Evolutionary conservation across 352 stramenopile genomes (phyloP).

Genomic region (Pythium sukuiense): DNA sequence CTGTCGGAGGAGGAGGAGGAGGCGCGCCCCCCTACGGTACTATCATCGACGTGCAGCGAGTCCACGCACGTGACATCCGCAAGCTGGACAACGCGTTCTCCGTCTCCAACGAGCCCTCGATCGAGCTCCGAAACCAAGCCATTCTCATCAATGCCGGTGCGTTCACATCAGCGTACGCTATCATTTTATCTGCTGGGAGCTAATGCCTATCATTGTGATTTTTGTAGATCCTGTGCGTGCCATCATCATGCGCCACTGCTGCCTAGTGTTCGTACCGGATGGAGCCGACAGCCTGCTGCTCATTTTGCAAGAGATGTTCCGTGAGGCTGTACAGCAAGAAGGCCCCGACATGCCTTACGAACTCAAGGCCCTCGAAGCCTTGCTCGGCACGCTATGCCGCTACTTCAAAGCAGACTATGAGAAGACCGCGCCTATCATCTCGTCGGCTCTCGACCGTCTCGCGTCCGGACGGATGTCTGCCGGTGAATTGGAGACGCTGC

Average conservation of each 20-base stretch:
- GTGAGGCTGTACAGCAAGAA: slow-evolving; percentile 45
- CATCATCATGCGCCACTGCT: slow-evolving; percentile 67
- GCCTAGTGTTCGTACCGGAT: slow-evolving; percentile 38
- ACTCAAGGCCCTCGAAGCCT: slow-evolving; percentile 51
- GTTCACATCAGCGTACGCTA: not conserved
- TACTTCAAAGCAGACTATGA: slow-evolving; percentile 60
- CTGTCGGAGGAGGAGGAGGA: not conserved
- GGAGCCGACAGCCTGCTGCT: slow-evolving; percentile 56
- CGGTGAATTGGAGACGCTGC: slow-evolving; percentile 55
- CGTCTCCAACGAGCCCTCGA: slow-evolving; percentile 71
- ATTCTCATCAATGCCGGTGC: slow-evolving; percentile 71
- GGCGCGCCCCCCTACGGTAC: slow-evolving; percentile 14
- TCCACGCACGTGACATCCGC: slow-evolving; percentile 76
- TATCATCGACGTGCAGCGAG: slow-evolving; percentile 40
- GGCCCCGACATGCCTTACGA: slow-evolving; percentile 55
- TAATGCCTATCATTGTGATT: not conserved
- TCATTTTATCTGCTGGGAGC: too few species aligned
- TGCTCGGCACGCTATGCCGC: slow-evolving; percentile 53
- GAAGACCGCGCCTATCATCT: slow-evolving; percentile 40
- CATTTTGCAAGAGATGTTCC: slow-evolving; percentile 69
- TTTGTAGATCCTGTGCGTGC: slow-evolving; percentile 53
- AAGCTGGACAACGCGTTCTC: slow-evolving; percentile 75
- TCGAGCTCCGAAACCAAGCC: slow-evolving; percentile 75
- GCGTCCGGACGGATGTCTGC: slow-evolving; percentile 46
- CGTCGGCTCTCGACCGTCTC: slow-evolving; percentile 45